These are phyloP conservation scores for Moesziomyces sp. DNA, from an alignment of 1,284 basidiomycete genomes.

Conservation along the genomic window DNA sequence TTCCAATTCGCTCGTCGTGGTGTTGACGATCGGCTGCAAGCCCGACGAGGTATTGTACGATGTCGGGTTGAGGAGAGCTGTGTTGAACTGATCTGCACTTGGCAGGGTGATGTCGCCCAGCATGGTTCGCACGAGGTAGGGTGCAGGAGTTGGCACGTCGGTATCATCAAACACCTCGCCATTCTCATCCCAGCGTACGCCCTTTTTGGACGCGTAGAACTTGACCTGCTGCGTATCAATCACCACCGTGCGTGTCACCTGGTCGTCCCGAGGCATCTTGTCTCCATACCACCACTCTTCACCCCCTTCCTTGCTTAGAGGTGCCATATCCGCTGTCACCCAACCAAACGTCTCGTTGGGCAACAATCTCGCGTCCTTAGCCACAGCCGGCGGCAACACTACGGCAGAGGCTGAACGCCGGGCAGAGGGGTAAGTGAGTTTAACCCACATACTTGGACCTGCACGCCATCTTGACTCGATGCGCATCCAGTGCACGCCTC, in stretches of 20 bases:
- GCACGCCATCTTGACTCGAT: conserved; percentile 45
- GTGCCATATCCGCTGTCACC: conserved; percentile 23
- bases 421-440: conserved; percentile 19
- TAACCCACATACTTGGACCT: conserved; percentile 38
- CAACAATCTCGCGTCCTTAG: conserved; percentile 12
- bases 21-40: background rate
- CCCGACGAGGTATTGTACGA: background rate
- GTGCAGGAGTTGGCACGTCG: background rate
- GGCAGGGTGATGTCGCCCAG: conserved; percentile 20
- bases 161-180: conserved; percentile 17
- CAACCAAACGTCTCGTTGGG: conserved; percentile 45
- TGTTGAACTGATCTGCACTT: conserved; percentile 1
- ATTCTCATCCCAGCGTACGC: conserved; percentile 38
- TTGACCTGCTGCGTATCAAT: conserved; percentile 48
- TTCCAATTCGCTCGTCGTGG: background rate
- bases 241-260: conserved; percentile 45
- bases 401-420: background rate
- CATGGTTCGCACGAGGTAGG: conserved; percentile 45
- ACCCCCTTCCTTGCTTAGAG: conserved; percentile 2
- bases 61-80: conserved; percentile 20
- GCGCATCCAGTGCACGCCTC: conserved; percentile 50
- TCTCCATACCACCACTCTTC: conserved; percentile 13
- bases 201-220: conserved; percentile 16
- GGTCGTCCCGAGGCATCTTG: conserved; percentile 24
- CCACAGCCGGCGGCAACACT: background rate